phyloP scores from a whole-genome alignment of 345 rosid species.

The Linum lewisii region DNA sequence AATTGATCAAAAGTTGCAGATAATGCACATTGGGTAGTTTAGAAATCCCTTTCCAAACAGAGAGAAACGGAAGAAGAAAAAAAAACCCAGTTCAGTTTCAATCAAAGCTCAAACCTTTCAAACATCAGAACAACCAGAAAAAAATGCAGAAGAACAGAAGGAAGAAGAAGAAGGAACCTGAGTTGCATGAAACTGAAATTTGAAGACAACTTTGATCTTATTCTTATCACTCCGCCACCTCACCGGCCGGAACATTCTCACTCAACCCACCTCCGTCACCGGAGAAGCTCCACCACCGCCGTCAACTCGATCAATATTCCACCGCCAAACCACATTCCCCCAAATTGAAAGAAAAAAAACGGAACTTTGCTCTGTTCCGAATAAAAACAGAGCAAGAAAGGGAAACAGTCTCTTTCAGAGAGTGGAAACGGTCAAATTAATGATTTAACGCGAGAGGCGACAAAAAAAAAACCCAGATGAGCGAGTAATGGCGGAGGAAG shows the following conservation, averaged over 20 bases:
- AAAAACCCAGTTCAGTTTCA: no score
- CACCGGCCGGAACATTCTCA: constrained; percentile 61
- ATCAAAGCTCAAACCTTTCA: background rate
- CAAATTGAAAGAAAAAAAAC: background rate
- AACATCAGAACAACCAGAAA: background rate
- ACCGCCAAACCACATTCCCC: background rate
- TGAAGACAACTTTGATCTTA: constrained; percentile 69
- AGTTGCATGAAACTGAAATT: constrained; percentile 79
- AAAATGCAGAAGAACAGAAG: background rate
- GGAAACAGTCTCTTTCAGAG: background rate
- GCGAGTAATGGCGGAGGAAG: background rate
- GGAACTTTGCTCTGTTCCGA: background rate
- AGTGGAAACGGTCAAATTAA: background rate
- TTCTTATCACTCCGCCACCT: constrained; percentile 78
- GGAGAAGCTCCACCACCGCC: background rate
- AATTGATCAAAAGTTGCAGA: no score
- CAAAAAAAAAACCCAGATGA: background rate
- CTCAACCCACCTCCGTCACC: background rate
- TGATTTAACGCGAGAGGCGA: background rate
- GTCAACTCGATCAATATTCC: background rate
- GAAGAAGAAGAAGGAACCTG: constrained; percentile 44
- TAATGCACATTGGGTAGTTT: no score
- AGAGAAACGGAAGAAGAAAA: background rate
- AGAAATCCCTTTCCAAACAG: constrained; percentile 20
- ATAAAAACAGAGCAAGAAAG: background rate